Evolutionary conservation across 805 yeast genomes (phyloP), one percentile per base, ranked within the genome.

Genomic region (Scheffersomyces amazonensis): DNA sequence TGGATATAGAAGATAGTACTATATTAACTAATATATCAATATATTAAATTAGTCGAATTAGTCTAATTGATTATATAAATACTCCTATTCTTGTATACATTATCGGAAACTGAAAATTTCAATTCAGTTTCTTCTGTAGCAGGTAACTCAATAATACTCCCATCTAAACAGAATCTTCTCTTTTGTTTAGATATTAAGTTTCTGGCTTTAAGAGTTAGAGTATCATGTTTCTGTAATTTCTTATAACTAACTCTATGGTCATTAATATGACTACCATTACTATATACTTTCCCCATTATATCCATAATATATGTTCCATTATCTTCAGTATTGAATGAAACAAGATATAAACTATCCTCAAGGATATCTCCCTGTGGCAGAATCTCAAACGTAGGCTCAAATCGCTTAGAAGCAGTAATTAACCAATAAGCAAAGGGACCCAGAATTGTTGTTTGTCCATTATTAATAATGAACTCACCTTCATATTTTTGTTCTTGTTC

Each of bases 101-200:
- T 56, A n/a, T 58, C 59, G 2, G 44, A 33, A 6, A 43, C 38
- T n/a, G 37, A 23, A 8, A 57, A 39, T n/a, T 32, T 23, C 17
- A 58, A 38, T 20, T 40, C 41, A 24, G 36, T 34, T 3, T 34
- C 46, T 9, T 32, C 36, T 12, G 36, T 34, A 13, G 50, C 56
- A 2, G 72, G 71, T 11, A 62, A 35, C 11, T 39, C 49, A 12
- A 65, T 46, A 16, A 78, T 80, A 15, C 73, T 60, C 0, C 93
- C 93, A 56, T 84, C 93, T 10, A 84, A 52, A 50, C 91, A 84
- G 54, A 82, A 71, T 23, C 88, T 61, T 43, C 75, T 60, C n/a
- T 63, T 50, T 10, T 49, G 52, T 3, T 37, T 31, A 7, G 41
- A 36, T 15, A 36, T 32, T 3, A 52, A 39, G 21, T 48, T 35